Conservation (phyloP, 768 basidiomycete species). For the Tulasnella sp. region DNA sequence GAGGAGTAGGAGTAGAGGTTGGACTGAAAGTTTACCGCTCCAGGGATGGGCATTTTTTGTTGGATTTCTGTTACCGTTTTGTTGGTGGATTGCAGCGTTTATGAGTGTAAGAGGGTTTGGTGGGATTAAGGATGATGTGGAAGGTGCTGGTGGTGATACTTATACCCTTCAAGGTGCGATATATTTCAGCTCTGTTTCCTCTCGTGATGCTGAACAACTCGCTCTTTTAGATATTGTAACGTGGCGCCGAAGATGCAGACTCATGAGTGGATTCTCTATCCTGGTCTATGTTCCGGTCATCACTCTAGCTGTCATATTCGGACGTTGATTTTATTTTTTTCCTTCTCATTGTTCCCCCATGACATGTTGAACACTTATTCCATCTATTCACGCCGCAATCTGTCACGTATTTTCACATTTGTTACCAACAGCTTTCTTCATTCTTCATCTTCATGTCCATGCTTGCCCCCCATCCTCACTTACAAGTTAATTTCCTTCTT, state of each 20-base stretch:
- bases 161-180: constrained; percentile 5
- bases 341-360: neutral
- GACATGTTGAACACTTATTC: neutral
- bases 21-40: neutral
- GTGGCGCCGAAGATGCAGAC: constrained; percentile 16
- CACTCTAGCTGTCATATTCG: constrained; percentile 15
- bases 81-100: constrained; percentile 16
- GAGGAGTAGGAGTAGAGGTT: neutral
- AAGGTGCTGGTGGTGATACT: neutral
- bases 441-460: neutral
- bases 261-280: constrained; percentile 16
- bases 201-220: neutral
- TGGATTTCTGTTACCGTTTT: constrained; percentile 14
- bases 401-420: constrained; percentile 1
- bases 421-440: constrained; percentile 2
- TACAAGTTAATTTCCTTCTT: neutral
- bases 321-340: constrained; percentile 1
- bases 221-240: constrained; percentile 4
- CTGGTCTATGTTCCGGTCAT: constrained; percentile 17
- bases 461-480: neutral
- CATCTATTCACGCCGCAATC: neutral
- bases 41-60: constrained; percentile 18
- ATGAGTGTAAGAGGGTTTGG: neutral
- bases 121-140: neutral
- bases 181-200: neutral